phyloP scores from a whole-genome alignment of 192 early-diverging fungal genomes.

The Coemansia sp. region DNA sequence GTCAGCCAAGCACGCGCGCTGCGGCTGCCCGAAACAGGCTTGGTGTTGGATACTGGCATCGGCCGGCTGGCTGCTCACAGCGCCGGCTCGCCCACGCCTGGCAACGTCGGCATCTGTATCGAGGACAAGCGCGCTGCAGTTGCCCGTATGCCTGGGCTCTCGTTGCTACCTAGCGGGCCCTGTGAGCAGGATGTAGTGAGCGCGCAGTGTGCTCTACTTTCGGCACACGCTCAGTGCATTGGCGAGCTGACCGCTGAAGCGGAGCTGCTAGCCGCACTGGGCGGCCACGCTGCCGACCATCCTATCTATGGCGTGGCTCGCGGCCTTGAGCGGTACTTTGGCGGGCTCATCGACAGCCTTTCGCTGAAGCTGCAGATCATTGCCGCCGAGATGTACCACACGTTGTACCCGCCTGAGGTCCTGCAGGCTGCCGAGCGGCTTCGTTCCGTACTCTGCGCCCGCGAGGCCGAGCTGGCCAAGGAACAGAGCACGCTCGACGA shows the following conservation, averaged over 20 bases:
- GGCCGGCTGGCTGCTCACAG: neutral
- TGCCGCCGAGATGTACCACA: conserved; percentile 37
- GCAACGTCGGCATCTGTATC: conserved; percentile 3
- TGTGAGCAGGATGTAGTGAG: conserved; percentile 2
- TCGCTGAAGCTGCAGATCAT: conserved; percentile 37
- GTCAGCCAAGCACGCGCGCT: conserved; percentile 19
- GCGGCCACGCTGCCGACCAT: conserved; percentile 12
- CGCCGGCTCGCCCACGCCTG: neutral
- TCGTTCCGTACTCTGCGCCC: conserved; percentile 4
- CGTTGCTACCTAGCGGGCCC: neutral
- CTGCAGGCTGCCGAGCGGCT: conserved; percentile 20
- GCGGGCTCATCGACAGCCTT: conserved; percentile 43
- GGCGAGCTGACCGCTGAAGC: conserved; percentile 24
- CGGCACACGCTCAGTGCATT: conserved; percentile 22
- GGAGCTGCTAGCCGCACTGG: conserved; percentile 17
- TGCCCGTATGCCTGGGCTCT: conserved; percentile 9
- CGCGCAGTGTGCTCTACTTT: conserved; percentile 25
- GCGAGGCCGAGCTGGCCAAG: conserved; percentile 17
- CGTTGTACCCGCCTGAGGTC: conserved; percentile 32
- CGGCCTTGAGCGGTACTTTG: conserved; percentile 47
- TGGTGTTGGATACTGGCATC: neutral
- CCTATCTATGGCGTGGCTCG: conserved; percentile 27
- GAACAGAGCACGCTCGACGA: conserved; percentile 39
- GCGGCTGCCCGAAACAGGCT: neutral
- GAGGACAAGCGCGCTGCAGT: conserved; percentile 20